Evolutionary conservation across 2,329 filamentous ascomycete genomes (phyloP).

Genomic region (Xylaria digitata): DNA sequence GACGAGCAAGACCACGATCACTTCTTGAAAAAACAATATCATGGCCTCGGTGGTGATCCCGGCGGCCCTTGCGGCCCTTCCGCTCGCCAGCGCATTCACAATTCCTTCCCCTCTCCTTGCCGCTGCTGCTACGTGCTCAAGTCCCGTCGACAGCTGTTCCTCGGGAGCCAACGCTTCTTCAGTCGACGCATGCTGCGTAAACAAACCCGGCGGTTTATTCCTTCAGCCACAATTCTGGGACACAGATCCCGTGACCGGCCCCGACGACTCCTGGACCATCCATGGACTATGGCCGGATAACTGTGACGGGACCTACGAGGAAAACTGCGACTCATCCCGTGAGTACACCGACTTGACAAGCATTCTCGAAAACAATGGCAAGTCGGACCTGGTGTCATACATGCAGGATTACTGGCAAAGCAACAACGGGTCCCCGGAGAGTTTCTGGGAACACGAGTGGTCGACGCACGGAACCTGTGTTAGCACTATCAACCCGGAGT

Average conservation of each 20-base stretch:
- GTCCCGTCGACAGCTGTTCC: slow-evolving; percentile 40
- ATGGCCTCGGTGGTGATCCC: slow-evolving; percentile 31
- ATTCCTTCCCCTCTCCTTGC: slow-evolving; percentile 3
- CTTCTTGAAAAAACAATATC: neutral
- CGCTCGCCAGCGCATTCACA: slow-evolving; percentile 10
- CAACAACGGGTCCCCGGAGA: slow-evolving; percentile 70
- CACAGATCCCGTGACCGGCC: slow-evolving; percentile 71
- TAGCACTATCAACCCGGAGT: slow-evolving; percentile 72
- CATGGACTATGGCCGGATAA: slow-evolving; percentile 77
- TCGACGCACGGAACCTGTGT: slow-evolving; percentile 80
- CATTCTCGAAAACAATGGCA: slow-evolving; percentile 61
- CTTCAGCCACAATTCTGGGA: slow-evolving; percentile 86
- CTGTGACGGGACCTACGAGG: slow-evolving; percentile 76
- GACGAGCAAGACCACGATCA: neutral
- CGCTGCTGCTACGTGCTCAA: slow-evolving; percentile 27
- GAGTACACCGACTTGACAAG: slow-evolving; percentile 73
- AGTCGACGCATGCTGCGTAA: slow-evolving; percentile 77
- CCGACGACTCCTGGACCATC: slow-evolving; percentile 77
- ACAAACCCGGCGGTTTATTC: slow-evolving; percentile 75
- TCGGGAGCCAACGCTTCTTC: slow-evolving; percentile 40
- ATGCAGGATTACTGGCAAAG: slow-evolving; percentile 81
- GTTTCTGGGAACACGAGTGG: slow-evolving; percentile 81
- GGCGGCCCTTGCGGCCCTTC: slow-evolving; percentile 29
- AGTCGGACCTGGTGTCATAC: slow-evolving; percentile 67
- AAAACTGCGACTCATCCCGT: slow-evolving; percentile 71